Base-by-base conservation (phyloP, 1,284 basidiomycete genomes). In the Ceraceosorus bombacis region DNA sequence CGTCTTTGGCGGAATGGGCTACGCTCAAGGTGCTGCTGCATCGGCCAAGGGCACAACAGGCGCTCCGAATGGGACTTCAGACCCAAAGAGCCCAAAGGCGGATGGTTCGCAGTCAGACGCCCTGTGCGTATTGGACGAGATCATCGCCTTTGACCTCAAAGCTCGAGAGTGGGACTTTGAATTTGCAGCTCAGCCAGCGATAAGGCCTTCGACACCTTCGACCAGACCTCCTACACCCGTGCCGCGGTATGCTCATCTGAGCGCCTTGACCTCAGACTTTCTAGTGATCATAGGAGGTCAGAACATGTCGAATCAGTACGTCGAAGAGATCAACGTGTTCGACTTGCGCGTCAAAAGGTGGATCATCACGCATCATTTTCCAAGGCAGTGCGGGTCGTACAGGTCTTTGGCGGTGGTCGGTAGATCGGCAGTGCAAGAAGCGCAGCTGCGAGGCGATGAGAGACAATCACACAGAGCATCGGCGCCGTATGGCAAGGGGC, bases 201-300 rank as follows among this genome's bases (percentile, higher is more conserved):
- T 27, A 3, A 27, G 27, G 27, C 27, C 27, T 3, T 27, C 27
- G 27, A 27, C 27, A 27, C 51, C 37, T 9, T 53, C 15, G 10
- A 49, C 17, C 53, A 59, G 41, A 38, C 13, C 49, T 41, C 41
- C 38, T 17, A 48, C 39, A 12, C 72, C 72, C 0, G 62, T 65
- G 12, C 61, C 71, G 27, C 61, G 72, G 41, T 74, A 74, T 46
- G 72, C 72, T 2, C 72, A 74, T 56, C 68, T 74, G 41, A 70
- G 69, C 10, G 65, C 71, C 4, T 54, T 70, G 9, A 67, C 69
- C 0, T 65, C 63, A 57, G 62, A 71, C 60, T 61, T 54, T 3
- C 83, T 97, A n/a, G 87, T 93, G 78, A 84, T 97, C 71, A 90
- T 94, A 57, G 93, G 93, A 7, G 93, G 93, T 4, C 93, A 96